Base-by-base conservation (phyloP, 225 moss, liverwort and hornwort genomes). In the Bryum argenteum region DNA sequence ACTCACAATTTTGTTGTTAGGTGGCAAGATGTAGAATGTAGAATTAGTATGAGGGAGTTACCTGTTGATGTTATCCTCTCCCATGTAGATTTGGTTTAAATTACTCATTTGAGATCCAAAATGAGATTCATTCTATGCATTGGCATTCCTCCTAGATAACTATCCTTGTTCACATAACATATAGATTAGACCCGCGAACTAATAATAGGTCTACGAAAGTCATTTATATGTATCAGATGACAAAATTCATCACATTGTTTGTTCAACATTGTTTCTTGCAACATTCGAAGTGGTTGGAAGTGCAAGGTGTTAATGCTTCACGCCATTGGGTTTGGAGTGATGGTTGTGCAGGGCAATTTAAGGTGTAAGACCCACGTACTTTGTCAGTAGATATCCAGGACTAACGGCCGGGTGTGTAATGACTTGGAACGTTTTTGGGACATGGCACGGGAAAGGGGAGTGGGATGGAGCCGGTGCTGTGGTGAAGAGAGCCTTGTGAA, bases 321-420 rank as follows among this genome's bases (percentile, higher is more conserved):
- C n/a, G 51, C 10, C 51, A 51, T 51, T 51, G 51, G 51, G 51
- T 51, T 51, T 51, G 51, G 51, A 51, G 51, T n/a, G n/a, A 51
- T 51, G 51, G 51, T 51, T 51, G 51, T 51, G n/a, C 7, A 51
- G 9, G 51, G 16, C 15, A 50, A 13, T 50, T 50, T 6, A 50
- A 17, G 50, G 50, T 13, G 50, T 16, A 17, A 50, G 50, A 16
- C 14, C 50, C 17, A 13, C 5, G 17, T 50, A 50, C 50, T 50
- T 50, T 50, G 50, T 50, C 16, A 50, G 50, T 10, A 50, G 50
- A 50, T 50, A 50, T 50, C 50, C 50, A 50, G 13, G 50, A 13
- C 14, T 50, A 13, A 50, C 17, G 13, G 50, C 5, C 5, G 17
- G 50, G 50, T 50, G 50, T 13, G 17, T 50, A 13, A 13, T 50